Evolutionary conservation across 2,329 filamentous ascomycete genomes (phyloP).

Genomic region (Penicillium sumatraense): DNA sequence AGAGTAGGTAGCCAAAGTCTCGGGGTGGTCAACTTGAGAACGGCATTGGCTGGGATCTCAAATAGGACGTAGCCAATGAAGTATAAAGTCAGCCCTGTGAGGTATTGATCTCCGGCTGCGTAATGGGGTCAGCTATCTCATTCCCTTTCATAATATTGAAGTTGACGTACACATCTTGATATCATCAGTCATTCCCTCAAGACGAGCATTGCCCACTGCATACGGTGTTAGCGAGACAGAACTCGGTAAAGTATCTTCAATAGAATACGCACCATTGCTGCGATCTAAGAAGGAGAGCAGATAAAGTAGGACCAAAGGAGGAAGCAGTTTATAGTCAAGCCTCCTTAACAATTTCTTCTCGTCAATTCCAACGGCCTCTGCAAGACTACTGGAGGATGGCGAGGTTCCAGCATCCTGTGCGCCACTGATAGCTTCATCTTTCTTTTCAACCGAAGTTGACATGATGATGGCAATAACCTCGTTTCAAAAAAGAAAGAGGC

Average conservation of each 20-base stretch:
- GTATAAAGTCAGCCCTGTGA: conserved; percentile 45
- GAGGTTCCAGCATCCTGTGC: conserved; percentile 3
- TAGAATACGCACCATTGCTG: conserved; percentile 41
- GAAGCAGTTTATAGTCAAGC: conserved; percentile 49
- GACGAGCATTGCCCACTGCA: conserved; percentile 43
- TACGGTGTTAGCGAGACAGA: background rate
- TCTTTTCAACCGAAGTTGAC: conserved; percentile 13
- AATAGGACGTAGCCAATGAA: conserved; percentile 46
- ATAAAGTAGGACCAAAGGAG: conserved; percentile 50
- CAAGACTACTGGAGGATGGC: conserved; percentile 21
- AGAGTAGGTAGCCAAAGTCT: conserved; percentile 46
- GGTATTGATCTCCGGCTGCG: conserved; percentile 43
- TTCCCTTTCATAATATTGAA: background rate
- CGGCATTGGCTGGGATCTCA: conserved; percentile 48
- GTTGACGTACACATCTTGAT: conserved; percentile 41
- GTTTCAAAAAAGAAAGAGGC: background rate
- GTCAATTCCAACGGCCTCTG: conserved; percentile 34
- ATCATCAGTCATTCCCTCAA: conserved; percentile 44
- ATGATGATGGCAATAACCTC: background rate
- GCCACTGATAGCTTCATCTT: background rate
- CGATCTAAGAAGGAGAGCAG: conserved; percentile 50
- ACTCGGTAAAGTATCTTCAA: background rate
- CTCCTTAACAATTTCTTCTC: conserved; percentile 49
- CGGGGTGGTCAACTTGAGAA: conserved; percentile 45
- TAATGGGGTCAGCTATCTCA: background rate